A percentile compares a stretch with the other conserved stretches of the same genome.
phyloP scores from a whole-genome alignment of 495 filamentous ascomycete species.

The Penicillium simplicissimum region DNA sequence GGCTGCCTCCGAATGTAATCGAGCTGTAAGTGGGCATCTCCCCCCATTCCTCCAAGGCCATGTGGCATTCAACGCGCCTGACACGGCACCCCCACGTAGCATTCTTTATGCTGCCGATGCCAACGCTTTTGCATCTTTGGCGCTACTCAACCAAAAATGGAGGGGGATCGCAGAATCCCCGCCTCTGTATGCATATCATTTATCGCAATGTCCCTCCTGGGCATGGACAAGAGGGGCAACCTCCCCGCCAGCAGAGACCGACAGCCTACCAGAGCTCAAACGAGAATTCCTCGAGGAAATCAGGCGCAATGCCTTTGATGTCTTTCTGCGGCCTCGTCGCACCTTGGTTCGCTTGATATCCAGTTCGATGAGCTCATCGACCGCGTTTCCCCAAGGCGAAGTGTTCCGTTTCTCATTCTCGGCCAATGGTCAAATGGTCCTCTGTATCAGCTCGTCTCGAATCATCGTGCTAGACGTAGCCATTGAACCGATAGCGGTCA shows the following conservation, averaged over 20 bases:
- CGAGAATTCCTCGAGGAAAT: constrained; percentile 68
- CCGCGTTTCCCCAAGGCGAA: constrained; percentile 77
- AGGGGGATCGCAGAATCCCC: constrained; percentile 68
- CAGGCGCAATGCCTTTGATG: constrained; percentile 78
- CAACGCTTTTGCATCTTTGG: constrained; percentile 78
- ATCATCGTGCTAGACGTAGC: constrained; percentile 76
- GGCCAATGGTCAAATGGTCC: constrained; percentile 66
- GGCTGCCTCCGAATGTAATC: constrained; percentile 31
- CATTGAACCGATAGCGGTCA: constrained; percentile 57
- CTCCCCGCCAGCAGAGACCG: constrained; percentile 45
- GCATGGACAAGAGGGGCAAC: constrained; percentile 52
- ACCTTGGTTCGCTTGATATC: constrained; percentile 79
- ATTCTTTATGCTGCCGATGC: constrained; percentile 75
- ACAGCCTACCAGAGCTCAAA: constrained; percentile 61
- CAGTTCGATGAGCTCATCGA: constrained; percentile 78
- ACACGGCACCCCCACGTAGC: constrained; percentile 42
- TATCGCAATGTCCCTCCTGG: constrained; percentile 70
- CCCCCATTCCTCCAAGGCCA: background rate
- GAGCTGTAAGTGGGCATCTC: constrained; percentile 27
- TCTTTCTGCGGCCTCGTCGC: constrained; percentile 67
- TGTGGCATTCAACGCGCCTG: constrained; percentile 22
- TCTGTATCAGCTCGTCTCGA: constrained; percentile 83
- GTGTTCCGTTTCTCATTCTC: constrained; percentile 83
- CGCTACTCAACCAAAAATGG: constrained; percentile 81
- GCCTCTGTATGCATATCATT: constrained; percentile 73